Percentiles rank a stretch among this genome's conserved stretches.
These are phyloP conservation scores for Scheffersomyces titani DNA, from an alignment of 1,139 yeast genomes.

Conservation along the genomic window DNA sequence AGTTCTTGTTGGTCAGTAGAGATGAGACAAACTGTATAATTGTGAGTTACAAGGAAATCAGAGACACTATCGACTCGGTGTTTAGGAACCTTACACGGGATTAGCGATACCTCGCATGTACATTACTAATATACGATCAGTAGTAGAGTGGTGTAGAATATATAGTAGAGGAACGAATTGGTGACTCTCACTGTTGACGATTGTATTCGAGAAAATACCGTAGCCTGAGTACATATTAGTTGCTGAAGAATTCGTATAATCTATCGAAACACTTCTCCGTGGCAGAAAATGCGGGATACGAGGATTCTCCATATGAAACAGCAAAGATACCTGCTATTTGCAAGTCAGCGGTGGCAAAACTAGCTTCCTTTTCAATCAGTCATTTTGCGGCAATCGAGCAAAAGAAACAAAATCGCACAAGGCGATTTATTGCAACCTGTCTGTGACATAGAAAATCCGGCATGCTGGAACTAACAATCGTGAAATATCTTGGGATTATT, in stretches of 20 bases:
- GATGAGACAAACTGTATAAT: constrained; percentile 84
- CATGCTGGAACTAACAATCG: neutral
- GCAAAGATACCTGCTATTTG: neutral
- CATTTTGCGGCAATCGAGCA: neutral
- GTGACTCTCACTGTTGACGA: neutral
- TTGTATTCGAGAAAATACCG: neutral
- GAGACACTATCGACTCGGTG: constrained; percentile 69
- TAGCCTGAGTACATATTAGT: neutral
- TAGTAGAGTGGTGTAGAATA: neutral
- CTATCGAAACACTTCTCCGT: neutral
- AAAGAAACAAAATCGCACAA: neutral
- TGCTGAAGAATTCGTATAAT: too few relatives aligned
- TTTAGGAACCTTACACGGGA: constrained; percentile 57
- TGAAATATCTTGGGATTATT: neutral
- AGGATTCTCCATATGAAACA: neutral
- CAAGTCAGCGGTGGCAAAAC: neutral
- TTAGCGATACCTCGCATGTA: constrained; percentile 1
- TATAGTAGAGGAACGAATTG: too few relatives aligned
- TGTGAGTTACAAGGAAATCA: constrained; percentile 77
- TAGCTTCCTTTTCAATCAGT: neutral
- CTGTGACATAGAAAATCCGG: neutral
- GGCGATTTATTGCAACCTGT: neutral
- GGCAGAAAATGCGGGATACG: neutral
- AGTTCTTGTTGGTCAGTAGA: constrained; percentile 71
- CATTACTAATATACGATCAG: neutral